phyloP scores from a whole-genome alignment of 164 flowering plant species.

The Magnolia sinica region DNA sequence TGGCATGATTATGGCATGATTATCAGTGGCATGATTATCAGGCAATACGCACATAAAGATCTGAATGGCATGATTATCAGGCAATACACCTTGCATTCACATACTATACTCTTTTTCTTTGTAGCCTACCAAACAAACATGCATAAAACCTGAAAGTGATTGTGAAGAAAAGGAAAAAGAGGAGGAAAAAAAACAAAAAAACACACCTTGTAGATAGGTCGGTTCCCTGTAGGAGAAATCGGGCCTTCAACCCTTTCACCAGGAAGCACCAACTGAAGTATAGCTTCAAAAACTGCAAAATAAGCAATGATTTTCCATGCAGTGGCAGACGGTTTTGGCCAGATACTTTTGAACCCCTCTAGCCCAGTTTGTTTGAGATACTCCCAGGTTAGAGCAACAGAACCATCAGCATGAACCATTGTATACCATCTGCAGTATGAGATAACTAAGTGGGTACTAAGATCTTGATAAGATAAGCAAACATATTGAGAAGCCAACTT shows the following conservation, averaged over 20 bases:
- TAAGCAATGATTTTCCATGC: conserved; percentile 82
- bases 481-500: background rate
- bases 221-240: conserved; percentile 76
- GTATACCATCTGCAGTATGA: conserved; percentile 84
- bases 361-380: conserved; percentile 60
- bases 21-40: no score
- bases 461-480: background rate
- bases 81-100: no score
- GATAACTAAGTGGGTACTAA: background rate
- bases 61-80: no score
- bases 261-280: conserved; percentile 81
- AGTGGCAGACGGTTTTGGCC: conserved; percentile 79
- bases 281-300: conserved; percentile 91
- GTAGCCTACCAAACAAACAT: no score
- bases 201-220: conserved; percentile 83
- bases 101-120: no score
- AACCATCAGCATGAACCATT: conserved; percentile 95
- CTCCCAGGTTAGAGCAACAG: conserved; percentile 55
- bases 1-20: no score
- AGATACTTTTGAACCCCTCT: conserved; percentile 60
- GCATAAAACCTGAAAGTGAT: no score
- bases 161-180: no score
- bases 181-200: background rate
- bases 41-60: no score
- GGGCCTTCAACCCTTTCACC: conserved; percentile 96